Conservation (phyloP, 345 rosid genomes). For the Pistacia vera region DNA sequence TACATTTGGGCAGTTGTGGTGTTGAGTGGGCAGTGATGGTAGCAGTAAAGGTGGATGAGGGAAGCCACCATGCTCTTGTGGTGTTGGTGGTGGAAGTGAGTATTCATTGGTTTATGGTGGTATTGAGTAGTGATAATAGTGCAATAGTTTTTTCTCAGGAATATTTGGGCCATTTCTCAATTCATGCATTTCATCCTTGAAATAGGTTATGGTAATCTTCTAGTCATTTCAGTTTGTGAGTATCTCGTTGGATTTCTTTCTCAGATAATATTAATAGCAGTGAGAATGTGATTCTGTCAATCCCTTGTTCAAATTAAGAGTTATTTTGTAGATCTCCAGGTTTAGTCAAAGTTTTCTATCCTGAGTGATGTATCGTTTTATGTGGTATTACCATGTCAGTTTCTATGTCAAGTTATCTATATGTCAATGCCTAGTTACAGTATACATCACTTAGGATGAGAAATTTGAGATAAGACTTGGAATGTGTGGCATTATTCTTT, state of each 20-base stretch:
- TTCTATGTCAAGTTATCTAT: too few species aligned
- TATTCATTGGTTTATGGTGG: background rate
- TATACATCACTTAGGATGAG: too few species aligned
- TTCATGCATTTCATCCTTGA: background rate
- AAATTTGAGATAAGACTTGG: too few species aligned
- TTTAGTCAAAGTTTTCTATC: too few species aligned
- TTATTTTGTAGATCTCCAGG: too few species aligned
- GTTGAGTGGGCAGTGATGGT: background rate
- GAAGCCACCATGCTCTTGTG: background rate
- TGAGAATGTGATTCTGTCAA: too few species aligned
- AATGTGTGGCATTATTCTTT: too few species aligned
- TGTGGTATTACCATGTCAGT: too few species aligned
- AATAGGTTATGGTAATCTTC: background rate
- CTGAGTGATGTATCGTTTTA: too few species aligned
- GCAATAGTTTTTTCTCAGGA: background rate
- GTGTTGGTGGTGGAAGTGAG: background rate
- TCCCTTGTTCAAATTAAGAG: background rate
- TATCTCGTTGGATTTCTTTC: background rate
- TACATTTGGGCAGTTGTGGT: too few species aligned
- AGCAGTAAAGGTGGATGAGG: background rate
- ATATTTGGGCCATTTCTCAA: background rate
- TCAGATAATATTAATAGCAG: background rate
- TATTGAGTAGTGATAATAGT: background rate
- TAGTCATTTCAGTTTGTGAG: background rate
- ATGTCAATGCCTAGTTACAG: too few species aligned